phyloP scores from a whole-genome alignment of 1,284 basidiomycete genomes.

The Ustilago shanxiensis region DNA sequence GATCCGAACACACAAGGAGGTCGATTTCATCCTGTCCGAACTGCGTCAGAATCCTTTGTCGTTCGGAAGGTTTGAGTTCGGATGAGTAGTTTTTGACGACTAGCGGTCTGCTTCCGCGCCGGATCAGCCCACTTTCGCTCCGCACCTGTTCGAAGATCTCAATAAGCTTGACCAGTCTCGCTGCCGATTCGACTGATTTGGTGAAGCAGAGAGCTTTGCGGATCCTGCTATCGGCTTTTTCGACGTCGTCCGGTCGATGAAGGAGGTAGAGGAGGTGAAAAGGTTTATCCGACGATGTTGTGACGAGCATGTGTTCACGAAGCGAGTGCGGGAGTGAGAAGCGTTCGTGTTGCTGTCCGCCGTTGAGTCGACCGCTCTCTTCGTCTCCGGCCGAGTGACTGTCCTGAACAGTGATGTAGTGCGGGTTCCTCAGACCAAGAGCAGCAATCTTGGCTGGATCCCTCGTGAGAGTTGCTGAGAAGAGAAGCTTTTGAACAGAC shows the following conservation, averaged over 20 bases:
- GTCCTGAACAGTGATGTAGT: constrained; percentile 85
- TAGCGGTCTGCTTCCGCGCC: constrained; percentile 69
- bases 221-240: constrained; percentile 65
- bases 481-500: constrained; percentile 90
- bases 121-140: constrained; percentile 33
- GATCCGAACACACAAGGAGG: constrained; percentile 91
- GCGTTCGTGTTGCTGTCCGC: constrained; percentile 51
- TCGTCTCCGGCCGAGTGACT: constrained; percentile 60
- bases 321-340: constrained; percentile 64
- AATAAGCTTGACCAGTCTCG: constrained; percentile 84
- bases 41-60: constrained; percentile 81
- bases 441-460: constrained; percentile 92
- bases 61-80: constrained; percentile 81
- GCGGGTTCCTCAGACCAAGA: constrained; percentile 82
- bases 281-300: constrained; percentile 84
- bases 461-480: constrained; percentile 94
- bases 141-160: constrained; percentile 78
- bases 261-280: constrained; percentile 89
- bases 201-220: constrained; percentile 90
- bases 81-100: constrained; percentile 78
- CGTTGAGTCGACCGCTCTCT: constrained; percentile 34
- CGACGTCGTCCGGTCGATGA: constrained; percentile 71
- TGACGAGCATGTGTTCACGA: constrained; percentile 80
- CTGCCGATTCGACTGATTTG: constrained; percentile 91
- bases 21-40: constrained; percentile 87